Base-by-base conservation (phyloP, 169 alveolate genomes). In the Cardiosporidium cionae region DNA sequence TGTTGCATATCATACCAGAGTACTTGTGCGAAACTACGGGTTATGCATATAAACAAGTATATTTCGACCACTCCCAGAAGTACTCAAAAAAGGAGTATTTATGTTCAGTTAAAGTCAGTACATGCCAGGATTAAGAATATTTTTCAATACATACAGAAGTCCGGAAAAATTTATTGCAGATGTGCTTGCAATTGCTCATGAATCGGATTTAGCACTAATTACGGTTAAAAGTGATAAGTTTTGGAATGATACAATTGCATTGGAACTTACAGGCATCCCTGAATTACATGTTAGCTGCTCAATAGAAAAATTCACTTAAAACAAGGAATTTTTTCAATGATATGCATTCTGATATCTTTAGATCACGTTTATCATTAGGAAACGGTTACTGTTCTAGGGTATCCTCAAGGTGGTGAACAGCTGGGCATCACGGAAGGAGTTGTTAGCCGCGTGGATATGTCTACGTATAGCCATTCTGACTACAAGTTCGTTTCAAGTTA, bases 341-440 rank as follows among this genome's bases (percentile, higher is more conserved):
- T n/a, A n/a, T n/a, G n/a, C n/a, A n/a, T n/a, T n/a, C n/a, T n/a
- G n/a, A n/a, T n/a, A n/a, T n/a, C n/a, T n/a, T n/a, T n/a, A n/a
- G n/a, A n/a, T n/a, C n/a, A n/a, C n/a, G n/a, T n/a, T n/a, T n/a
- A n/a, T n/a, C n/a, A n/a, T n/a, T n/a, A 89, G 70, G 95, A 90
- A 53, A 77, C 84, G 7, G 92, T 91, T 28, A 81, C 87, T 6
- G 94, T 89, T 28, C 86, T 88, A 16, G 96, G 96, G 4, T 91
- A 90, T 68, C 96, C 96, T 27, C 79, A 90, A 6, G 96, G 96
- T 0, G 96, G 96, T 7, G 95, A 89, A 76, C 90, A 90, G 72
- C 80, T 90, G 62, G 86, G 94, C 74, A 83, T 90, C 44, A 90
- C 96, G 7, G 89, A 89, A 32, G 96, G 96, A 0, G 90, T 91